These are phyloP conservation scores for Austroboletus novae-zelandiae DNA, from an alignment of 1,284 basidiomycete species.

Conservation along the genomic window DNA sequence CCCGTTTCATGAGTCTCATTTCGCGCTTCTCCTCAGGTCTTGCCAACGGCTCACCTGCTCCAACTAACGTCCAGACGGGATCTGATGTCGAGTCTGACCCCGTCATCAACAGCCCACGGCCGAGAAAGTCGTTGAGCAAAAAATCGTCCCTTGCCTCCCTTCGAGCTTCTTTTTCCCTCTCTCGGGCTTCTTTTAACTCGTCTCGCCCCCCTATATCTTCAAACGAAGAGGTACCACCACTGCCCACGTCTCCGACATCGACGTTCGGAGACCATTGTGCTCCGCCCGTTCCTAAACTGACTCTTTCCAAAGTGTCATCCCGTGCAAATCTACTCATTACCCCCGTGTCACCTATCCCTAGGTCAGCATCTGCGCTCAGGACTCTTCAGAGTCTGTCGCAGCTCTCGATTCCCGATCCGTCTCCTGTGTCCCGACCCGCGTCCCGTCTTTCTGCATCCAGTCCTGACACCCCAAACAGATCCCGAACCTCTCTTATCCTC, in stretches of 20 bases:
- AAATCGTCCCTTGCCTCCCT: constrained; percentile 32
- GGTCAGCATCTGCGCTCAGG: constrained; percentile 27
- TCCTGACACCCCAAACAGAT: constrained; percentile 9
- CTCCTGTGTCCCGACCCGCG: constrained; percentile 12
- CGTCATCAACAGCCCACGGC: constrained; percentile 19
- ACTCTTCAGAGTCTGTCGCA: constrained; percentile 25
- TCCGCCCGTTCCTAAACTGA: neutral
- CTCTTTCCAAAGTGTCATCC: constrained; percentile 25
- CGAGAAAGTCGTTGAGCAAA: constrained; percentile 22
- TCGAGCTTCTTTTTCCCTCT: constrained; percentile 30
- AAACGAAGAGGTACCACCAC: constrained; percentile 24
- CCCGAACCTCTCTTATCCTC: constrained; percentile 25
- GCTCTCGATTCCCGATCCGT: constrained; percentile 20
- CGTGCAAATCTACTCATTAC: constrained; percentile 10
- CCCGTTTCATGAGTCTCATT: constrained; percentile 34
- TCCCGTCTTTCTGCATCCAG: constrained; percentile 21
- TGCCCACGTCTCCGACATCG: constrained; percentile 26
- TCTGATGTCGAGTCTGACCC: constrained; percentile 28
- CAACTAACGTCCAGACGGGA: constrained; percentile 16
- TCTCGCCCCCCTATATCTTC: constrained; percentile 24
- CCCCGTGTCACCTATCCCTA: constrained; percentile 28
- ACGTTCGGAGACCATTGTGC: constrained; percentile 11
- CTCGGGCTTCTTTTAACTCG: constrained; percentile 30
- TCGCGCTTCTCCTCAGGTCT: constrained; percentile 32
- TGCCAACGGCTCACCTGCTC: constrained; percentile 9